Evolutionary conservation across 192 early-diverging fungal species (phyloP), one percentile per base, ranked within the genome.

Genomic region (Anaeromyces robustus): DNA sequence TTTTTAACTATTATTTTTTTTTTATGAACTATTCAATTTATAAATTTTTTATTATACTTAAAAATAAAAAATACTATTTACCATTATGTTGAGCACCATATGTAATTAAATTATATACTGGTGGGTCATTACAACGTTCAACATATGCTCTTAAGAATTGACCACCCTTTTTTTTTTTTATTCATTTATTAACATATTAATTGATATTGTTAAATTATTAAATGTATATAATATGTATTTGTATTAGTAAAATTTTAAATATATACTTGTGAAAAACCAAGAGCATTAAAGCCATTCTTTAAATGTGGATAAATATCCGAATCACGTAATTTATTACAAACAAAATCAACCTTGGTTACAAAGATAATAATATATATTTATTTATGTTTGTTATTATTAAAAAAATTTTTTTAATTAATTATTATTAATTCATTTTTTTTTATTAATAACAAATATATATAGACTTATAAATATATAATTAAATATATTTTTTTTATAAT

Each of bases 201-300:
- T n/a, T n/a, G n/a, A n/a, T n/a, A n/a, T n/a, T n/a, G n/a, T n/a
- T n/a, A n/a, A n/a, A n/a, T 30, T 22, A 29, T 17, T n/a, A 12
- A 12, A 77, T 80, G 7, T 79, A 29, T 81, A 26, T 77, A 26
- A n/a, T 81, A 86, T 30, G 32, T 68, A 26, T 29, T n/a, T n/a
- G n/a, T n/a, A n/a, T n/a, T n/a, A n/a, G n/a, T n/a, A n/a, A n/a
- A n/a, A n/a, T n/a, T n/a, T n/a, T n/a, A n/a, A 79, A 39, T 39
- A 39, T 41, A 79, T 79, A 89, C 90, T 85, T 94, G 94, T 16
- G 96, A 97, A 83, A 99, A 97, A 16, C 97, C 97, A 79, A 99
- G 88, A 79, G 94, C 92, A 84, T 97, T 95, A 85, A 96, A 96
- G 0, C 94, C 95, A 80, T 85, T 78, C 28, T 83, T n/a, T 4